A percentile compares a stretch with the other conserved stretches of the same genome.
Conservation (phyloP, 176 grass and related monocot genomes). For the Eleusine coracana region DNA sequence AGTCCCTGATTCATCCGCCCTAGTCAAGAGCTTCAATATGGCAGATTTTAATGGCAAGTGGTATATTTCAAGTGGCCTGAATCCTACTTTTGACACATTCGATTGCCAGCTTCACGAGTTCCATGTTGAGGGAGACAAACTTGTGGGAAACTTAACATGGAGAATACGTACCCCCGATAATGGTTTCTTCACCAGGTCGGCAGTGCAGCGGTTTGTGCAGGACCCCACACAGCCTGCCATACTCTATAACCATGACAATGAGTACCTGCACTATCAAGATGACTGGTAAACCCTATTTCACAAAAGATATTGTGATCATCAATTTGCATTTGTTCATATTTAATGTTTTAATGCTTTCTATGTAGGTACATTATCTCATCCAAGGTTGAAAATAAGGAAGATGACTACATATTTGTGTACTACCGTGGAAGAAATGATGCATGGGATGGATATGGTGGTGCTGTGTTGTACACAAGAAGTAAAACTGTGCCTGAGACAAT, state of each 20-base stretch:
- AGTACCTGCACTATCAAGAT: constrained; percentile 97
- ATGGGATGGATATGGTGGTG: constrained; percentile 95
- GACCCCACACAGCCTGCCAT: constrained; percentile 68
- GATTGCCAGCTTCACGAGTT: constrained; percentile 97
- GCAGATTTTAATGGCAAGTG: constrained; percentile 93
- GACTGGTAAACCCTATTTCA: constrained; percentile 64
- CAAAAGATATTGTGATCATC: not conserved
- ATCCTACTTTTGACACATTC: constrained; percentile 89
- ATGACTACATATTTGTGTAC: constrained; percentile 94
- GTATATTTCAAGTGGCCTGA: constrained; percentile 93
- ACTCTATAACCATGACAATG: constrained; percentile 95
- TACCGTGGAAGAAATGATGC: constrained; percentile 95
- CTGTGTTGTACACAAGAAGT: constrained; percentile 88
- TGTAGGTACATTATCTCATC: constrained; percentile 96
- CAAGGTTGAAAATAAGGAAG: constrained; percentile 84
- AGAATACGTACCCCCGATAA: constrained; percentile 74
- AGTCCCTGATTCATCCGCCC: constrained; percentile 61
- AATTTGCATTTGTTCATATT: not conserved
- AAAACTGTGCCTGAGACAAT: constrained; percentile 67
- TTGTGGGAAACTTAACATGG: constrained; percentile 80
- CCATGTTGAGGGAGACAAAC: constrained; percentile 68
- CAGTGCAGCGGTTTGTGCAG: constrained; percentile 76
- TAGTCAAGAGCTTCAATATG: constrained; percentile 82
- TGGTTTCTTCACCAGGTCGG: constrained; percentile 77
- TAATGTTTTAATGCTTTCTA: constrained; percentile 9